Evolutionary conservation across 2,329 filamentous ascomycete species (phyloP).

Genomic region (Orbilia quercus): DNA sequence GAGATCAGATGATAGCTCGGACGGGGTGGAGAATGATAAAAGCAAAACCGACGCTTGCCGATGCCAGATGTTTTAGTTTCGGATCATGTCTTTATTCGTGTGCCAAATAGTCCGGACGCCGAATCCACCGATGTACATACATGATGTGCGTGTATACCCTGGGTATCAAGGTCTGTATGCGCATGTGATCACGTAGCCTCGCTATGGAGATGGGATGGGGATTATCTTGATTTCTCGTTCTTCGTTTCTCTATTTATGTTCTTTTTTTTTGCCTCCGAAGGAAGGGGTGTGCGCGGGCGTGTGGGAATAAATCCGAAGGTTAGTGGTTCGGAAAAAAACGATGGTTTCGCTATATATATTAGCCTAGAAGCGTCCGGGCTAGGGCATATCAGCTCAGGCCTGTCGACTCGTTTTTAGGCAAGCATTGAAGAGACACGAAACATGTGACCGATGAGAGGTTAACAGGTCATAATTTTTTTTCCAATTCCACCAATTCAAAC

Average conservation of each 20-base stretch:
- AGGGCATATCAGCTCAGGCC: background rate
- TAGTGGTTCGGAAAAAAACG: constrained; percentile 38
- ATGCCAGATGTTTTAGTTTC: no score
- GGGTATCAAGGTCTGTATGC: background rate
- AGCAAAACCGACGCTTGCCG: no score
- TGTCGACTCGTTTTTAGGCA: no score
- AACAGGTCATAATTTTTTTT: background rate
- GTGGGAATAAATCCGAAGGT: constrained; percentile 27
- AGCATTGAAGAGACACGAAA: no score
- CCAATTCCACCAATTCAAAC: no score
- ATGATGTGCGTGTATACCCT: no score
- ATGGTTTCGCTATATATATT: constrained; percentile 10
- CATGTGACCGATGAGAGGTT: no score
- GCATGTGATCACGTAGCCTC: constrained; percentile 43
- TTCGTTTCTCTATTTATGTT: background rate
- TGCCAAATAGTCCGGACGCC: no score
- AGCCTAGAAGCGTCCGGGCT: constrained; percentile 16
- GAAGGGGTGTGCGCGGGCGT: constrained; percentile 17
- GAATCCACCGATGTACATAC: no score
- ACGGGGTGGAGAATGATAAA: no score
- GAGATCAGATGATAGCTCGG: constrained; percentile 40
- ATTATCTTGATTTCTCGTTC: background rate
- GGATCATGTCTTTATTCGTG: no score
- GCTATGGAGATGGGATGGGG: background rate
- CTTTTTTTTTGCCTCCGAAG: constrained; percentile 50